Base-by-base conservation (phyloP, 2,329 filamentous ascomycete genomes). In the Diaporthe australafricana region DNA sequence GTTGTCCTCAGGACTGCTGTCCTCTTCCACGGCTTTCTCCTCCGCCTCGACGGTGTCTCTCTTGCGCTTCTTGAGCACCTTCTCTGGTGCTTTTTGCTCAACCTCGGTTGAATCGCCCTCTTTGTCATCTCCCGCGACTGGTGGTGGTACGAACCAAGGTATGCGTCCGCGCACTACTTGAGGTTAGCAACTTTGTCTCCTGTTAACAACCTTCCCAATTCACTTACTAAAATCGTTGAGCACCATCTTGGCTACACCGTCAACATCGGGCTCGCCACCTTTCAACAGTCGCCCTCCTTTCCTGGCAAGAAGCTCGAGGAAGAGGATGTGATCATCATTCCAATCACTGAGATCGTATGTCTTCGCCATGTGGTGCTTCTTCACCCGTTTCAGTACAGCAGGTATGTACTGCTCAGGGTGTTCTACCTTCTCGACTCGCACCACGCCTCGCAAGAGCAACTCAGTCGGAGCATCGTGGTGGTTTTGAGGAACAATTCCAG, bases 361-460 rank as follows among this genome's bases (percentile, higher is more conserved):
- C 76, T 95, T 90, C 80, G 98, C 94, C 78, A 99, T 89, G 80
- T 99, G 96, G 73, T 93, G 93, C 45, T 89, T 89, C 83, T 98
- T 96, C 48, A 96, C 95, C 72, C 92, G 92, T 62, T 85, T 87
- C 68, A 99, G 84, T 2, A 98, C 90, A 17, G 93, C 94, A 0
- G 93, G 90, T 53, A 99, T 96, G 80, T 99, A 99, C 78, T 99
- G 96, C 78, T 97, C 95, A 0, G 96, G 96, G 78, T 98, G 93
- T 76, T 98, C 93, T 0, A 99, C 96, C 79, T 98, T 98, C 82
- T 99, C 96, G 2, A 98, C 94, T 76, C 96, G 90, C 14, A 98
- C 95, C 9, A 98, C 95, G 75, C 96, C 96, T 75, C 96, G 90
- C 12, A 99, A 87, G 4, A 99, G 87, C 70, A 99, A 92, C 75